Conservation (phyloP, 495 filamentous ascomycete species). For the Podospora pseudoanserina region DNA sequence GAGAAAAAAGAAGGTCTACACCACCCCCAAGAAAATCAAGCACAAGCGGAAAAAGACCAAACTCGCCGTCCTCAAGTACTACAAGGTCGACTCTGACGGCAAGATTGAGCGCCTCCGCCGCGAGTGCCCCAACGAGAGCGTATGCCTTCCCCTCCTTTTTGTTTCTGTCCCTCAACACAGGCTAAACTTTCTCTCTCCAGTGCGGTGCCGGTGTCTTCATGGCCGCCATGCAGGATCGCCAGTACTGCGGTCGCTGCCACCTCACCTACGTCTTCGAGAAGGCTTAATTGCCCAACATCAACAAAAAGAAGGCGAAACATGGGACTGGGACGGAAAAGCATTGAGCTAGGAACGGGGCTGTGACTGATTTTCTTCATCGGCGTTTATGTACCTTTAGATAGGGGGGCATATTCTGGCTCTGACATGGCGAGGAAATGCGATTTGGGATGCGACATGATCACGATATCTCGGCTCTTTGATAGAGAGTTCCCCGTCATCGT, state of each 20-base stretch:
- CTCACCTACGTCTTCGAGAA: constrained; percentile 99
- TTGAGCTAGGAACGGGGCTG: constrained; percentile 28
- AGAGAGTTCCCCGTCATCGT: background rate
- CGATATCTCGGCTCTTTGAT: background rate
- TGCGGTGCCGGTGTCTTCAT: constrained; percentile 99
- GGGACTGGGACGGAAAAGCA: constrained; percentile 26
- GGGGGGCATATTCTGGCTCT: constrained; percentile 29
- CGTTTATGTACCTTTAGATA: constrained; percentile 40
- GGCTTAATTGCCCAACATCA: constrained; percentile 24
- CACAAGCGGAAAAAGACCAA: constrained; percentile 99
- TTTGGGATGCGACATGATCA: constrained; percentile 28
- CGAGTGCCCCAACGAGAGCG: constrained; percentile 90
- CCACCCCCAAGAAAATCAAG: constrained; percentile 99
- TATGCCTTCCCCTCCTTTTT: constrained; percentile 45
- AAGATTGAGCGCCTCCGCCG: constrained; percentile 99
- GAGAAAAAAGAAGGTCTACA: constrained; percentile 99
- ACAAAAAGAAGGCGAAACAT: constrained; percentile 15
- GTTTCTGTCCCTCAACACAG: background rate
- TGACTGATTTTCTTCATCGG: constrained; percentile 25
- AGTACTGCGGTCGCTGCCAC: constrained; percentile 99
- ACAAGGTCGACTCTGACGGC: constrained; percentile 99
- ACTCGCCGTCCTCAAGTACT: constrained; percentile 99
- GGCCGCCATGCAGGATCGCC: constrained; percentile 99
- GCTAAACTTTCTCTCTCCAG: constrained; percentile 42
- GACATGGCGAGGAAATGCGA: constrained; percentile 37